Evolutionary conservation across 1,284 basidiomycete genomes (phyloP).

Genomic region (Boletus sp.): DNA sequence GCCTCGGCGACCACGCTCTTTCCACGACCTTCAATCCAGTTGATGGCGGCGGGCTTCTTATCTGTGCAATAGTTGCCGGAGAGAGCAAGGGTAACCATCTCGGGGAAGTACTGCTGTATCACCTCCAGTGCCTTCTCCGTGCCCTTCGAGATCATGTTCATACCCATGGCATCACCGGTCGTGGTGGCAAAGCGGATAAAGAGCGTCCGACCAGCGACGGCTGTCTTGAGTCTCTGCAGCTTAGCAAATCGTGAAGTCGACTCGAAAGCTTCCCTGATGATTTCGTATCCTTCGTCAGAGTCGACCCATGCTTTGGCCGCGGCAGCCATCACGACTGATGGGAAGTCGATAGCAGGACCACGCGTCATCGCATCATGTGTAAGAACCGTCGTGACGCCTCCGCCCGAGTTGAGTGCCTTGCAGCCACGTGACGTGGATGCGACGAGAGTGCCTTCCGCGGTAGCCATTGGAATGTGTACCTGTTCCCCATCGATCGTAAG

Average conservation of each 20-base stretch:
- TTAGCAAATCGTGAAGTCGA: slow-evolving; percentile 89
- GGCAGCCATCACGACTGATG: slow-evolving; percentile 74
- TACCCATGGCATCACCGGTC: slow-evolving; percentile 99
- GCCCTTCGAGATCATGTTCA: slow-evolving; percentile 99
- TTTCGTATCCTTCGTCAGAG: slow-evolving; percentile 74
- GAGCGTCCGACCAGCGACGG: slow-evolving; percentile 86
- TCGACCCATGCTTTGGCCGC: slow-evolving; percentile 89
- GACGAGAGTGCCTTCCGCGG: slow-evolving; percentile 96
- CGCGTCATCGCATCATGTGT: slow-evolving; percentile 97
- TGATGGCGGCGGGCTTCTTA: slow-evolving; percentile 99
- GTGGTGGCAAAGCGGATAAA: slow-evolving; percentile 95
- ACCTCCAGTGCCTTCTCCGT: slow-evolving; percentile 90
- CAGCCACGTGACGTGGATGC: slow-evolving; percentile 96
- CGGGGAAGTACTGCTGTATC: slow-evolving; percentile 81
- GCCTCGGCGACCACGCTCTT: slow-evolving; percentile 98
- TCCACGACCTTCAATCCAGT: slow-evolving; percentile 99
- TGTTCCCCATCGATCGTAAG: slow-evolving; percentile 86
- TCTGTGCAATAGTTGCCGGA: slow-evolving; percentile 99
- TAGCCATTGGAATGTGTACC: slow-evolving; percentile 97
- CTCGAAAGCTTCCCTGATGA: slow-evolving; percentile 87
- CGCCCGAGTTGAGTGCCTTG: slow-evolving; percentile 95
- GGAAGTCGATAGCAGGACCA: slow-evolving; percentile 97
- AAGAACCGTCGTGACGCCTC: slow-evolving; percentile 92
- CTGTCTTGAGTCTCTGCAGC: slow-evolving; percentile 78
- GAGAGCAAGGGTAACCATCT: slow-evolving; percentile 91